These are phyloP conservation scores for Mallotus nudiflorus DNA, from an alignment of 345 rosid species.

Conservation along the genomic window DNA sequence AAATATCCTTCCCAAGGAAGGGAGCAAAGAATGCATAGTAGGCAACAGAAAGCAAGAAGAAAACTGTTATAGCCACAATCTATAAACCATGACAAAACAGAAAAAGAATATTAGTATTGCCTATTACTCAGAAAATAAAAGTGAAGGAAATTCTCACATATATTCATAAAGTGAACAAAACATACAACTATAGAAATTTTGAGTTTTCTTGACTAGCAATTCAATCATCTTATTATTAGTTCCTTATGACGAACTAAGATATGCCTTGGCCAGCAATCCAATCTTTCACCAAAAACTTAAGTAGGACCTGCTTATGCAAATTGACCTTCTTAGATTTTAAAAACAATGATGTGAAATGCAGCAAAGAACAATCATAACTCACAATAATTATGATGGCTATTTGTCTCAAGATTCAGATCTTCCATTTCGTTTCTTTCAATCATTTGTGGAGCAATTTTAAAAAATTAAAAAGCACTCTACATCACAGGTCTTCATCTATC, in stretches of 20 bases:
- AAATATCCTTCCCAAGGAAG: constrained; percentile 70
- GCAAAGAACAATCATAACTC: background rate
- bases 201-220: background rate
- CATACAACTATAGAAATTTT: background rate
- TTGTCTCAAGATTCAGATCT: no score
- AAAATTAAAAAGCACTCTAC: background rate
- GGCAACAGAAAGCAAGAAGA: constrained; percentile 70
- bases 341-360: background rate
- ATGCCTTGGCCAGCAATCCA: background rate
- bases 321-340: background rate
- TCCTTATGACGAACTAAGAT: background rate
- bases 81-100: constrained; percentile 20
- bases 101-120: background rate
- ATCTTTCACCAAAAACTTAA: background rate
- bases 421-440: no score
- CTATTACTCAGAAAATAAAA: constrained; percentile 1
- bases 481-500: background rate
- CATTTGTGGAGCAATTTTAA: no score
- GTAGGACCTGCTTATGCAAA: background rate
- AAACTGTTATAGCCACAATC: constrained; percentile 86
- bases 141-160: constrained; percentile 4
- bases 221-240: background rate
- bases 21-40: constrained; percentile 95
- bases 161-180: background rate
- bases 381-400: no score